Evolutionary conservation across 148 eudicot genomes (phyloP), one percentile per base, ranked within the genome.

Genomic region (Fagopyrum homotropicum): DNA sequence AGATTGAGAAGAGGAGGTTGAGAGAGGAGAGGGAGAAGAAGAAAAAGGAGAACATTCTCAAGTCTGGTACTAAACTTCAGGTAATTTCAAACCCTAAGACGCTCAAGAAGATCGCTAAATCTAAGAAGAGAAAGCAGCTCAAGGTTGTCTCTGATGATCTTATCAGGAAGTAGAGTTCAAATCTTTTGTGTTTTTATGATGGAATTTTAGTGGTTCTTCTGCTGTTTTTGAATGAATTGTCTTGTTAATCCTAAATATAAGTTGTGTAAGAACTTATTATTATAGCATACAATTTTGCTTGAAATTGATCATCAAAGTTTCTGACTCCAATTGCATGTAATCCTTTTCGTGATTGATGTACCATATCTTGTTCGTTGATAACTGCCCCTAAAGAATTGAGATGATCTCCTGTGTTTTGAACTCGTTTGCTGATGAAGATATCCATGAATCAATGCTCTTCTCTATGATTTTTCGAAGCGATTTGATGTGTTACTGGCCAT

Each of bases 21-120:
- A 80, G 75, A 44, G 86, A 86, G 82, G 93, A 89, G 80, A 81
- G 88, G 59, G 93, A 85, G 83, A 89, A 87, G 86, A 87, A 69
- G 85, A 89, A 89, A 85, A 60, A 84, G 83, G 91, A 87, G 83
- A 89, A 89, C 16, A 78, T 89, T 7, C 51, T 95, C 6, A 86
- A 79, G 72, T 77, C 90, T 19, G 99, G 99, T 22, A 89, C 92
- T 4, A 92, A 89, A 86, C 77, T 95, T 11, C 99, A 95, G 91
- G 85, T 79, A 83, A 87, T 95, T 64, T 81, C 93, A 0, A 95
- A 95, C 50, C 99, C 97, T 5, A 92, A 90, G 47, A 92, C 99
- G 0, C 82, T 92, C 1, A 84, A 92, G 92, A 90, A 88, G 94
- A 83, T 95, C 75, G 86, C 93, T 2, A 90, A 92, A 46, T 87